phyloP scores from a whole-genome alignment of 1,139 yeast genomes.

The Yamadazyma pseudoaaseri region DNA sequence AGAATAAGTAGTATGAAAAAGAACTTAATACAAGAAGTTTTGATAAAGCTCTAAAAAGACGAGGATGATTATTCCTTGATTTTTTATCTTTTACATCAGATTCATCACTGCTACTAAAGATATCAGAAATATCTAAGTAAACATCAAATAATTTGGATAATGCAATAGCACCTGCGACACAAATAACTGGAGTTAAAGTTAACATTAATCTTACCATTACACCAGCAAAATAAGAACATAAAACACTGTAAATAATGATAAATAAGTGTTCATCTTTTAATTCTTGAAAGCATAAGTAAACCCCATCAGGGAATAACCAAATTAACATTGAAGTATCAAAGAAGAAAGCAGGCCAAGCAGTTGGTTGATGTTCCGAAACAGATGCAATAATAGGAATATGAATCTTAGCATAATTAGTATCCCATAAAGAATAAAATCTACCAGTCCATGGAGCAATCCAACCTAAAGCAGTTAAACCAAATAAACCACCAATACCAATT shows the following conservation, averaged over 20 bases:
- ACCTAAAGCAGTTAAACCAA: slow-evolving; percentile 83
- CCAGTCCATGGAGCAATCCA: slow-evolving; percentile 99
- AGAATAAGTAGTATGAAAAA: slow-evolving; percentile 69
- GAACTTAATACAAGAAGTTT: slow-evolving; percentile 66
- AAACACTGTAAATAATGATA: slow-evolving; percentile 82
- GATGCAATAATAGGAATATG: slow-evolving; percentile 99
- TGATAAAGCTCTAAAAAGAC: slow-evolving; percentile 47
- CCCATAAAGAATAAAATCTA: slow-evolving; percentile 98
- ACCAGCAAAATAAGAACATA: slow-evolving; percentile 97
- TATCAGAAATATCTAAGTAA: slow-evolving; percentile 66
- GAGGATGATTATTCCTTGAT: slow-evolving; percentile 16
- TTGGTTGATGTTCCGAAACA: slow-evolving; percentile 98
- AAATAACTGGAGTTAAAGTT: slow-evolving; percentile 92
- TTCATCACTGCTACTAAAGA: slow-evolving; percentile 13
- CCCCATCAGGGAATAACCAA: slow-evolving; percentile 99
- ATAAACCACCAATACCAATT: slow-evolving; percentile 69
- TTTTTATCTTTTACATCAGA: slow-evolving; percentile 11
- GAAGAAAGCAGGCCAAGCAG: slow-evolving; percentile 99
- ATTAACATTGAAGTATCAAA: slow-evolving; percentile 90
- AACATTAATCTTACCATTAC: slow-evolving; percentile 99
- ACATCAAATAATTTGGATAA: slow-evolving; percentile 80
- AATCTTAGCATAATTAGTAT: slow-evolving; percentile 93
- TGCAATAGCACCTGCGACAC: slow-evolving; percentile 88
- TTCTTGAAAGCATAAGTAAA: slow-evolving; percentile 86
- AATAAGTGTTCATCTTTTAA: slow-evolving; percentile 90